Conservation (phyloP, 2,329 filamentous ascomycete species). For the Pezicula radicicola region DNA sequence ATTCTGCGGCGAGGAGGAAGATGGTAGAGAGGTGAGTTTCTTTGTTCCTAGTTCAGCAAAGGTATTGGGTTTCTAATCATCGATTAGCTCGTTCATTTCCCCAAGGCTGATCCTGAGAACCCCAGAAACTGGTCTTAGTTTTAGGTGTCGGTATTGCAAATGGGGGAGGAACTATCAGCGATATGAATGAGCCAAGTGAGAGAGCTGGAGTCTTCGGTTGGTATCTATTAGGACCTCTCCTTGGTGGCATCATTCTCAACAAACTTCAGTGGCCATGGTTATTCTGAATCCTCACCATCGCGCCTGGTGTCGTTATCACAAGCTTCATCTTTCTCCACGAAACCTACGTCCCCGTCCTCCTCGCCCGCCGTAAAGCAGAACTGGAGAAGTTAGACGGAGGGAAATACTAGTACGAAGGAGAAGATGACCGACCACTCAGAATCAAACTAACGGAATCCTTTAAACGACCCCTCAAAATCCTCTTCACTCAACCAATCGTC, state of each 20-base stretch:
- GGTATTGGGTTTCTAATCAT: neutral
- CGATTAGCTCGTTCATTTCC: neutral
- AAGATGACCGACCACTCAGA: slow-evolving; percentile 26
- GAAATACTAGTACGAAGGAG: slow-evolving; percentile 46
- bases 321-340: slow-evolving; percentile 40
- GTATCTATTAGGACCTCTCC: slow-evolving; percentile 46
- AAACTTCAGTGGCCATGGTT: slow-evolving; percentile 34
- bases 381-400: slow-evolving; percentile 45
- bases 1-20: slow-evolving; percentile 5
- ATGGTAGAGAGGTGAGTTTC: slow-evolving; percentile 5
- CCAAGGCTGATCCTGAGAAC: slow-evolving; percentile 17
- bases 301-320: slow-evolving; percentile 28
- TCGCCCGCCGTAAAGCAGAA: slow-evolving; percentile 36
- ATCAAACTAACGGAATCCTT: slow-evolving; percentile 31
- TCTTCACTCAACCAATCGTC: slow-evolving; percentile 44
- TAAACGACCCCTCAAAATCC: slow-evolving; percentile 35
- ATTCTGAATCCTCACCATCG: slow-evolving; percentile 34
- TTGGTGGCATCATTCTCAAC: slow-evolving; percentile 31
- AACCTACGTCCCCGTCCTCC: slow-evolving; percentile 42
- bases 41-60: neutral
- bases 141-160: slow-evolving; percentile 43
- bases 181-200: slow-evolving; percentile 45
- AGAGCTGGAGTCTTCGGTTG: slow-evolving; percentile 36
- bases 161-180: slow-evolving; percentile 47
- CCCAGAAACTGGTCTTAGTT: slow-evolving; percentile 18